A percentile compares a stretch with the other conserved stretches of the same genome.
Evolutionary conservation across 2,329 filamentous ascomycete genomes (phyloP).

Genomic region (Fusarium subtropicale): DNA sequence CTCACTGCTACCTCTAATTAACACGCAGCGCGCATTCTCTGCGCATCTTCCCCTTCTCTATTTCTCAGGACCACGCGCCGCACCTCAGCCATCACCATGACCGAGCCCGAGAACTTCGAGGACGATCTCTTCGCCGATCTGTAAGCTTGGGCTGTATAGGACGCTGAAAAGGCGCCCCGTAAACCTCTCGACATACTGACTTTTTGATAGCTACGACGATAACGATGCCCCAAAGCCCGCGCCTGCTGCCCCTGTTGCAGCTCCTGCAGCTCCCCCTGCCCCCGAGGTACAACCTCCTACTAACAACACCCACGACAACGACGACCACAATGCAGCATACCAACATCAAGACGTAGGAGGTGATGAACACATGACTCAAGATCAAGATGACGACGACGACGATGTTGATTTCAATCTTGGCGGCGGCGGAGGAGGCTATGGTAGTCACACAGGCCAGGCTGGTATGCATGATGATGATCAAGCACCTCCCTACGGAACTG

Average conservation of each 20-base stretch:
- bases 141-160: constrained; percentile 65
- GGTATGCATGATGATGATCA: constrained; percentile 48
- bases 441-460: constrained; percentile 46
- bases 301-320: constrained; percentile 43
- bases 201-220: constrained; percentile 70
- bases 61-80: constrained; percentile 23
- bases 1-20: background rate
- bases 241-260: constrained; percentile 48
- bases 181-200: constrained; percentile 11
- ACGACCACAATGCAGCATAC: constrained; percentile 39
- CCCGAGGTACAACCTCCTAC: constrained; percentile 45
- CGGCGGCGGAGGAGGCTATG: constrained; percentile 54
- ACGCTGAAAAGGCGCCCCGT: background rate
- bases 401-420: constrained; percentile 71
- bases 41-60: constrained; percentile 17
- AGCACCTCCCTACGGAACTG: constrained; percentile 52
- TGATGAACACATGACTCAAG: constrained; percentile 58
- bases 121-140: constrained; percentile 97
- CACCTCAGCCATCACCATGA: constrained; percentile 64
- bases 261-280: constrained; percentile 36
- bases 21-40: constrained; percentile 1
- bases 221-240: constrained; percentile 62
- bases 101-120: constrained; percentile 84
- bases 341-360: constrained; percentile 44
- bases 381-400: constrained; percentile 65